Evolutionary conservation across 1,139 yeast genomes (phyloP).

Genomic region (Kodamaea sp.): DNA sequence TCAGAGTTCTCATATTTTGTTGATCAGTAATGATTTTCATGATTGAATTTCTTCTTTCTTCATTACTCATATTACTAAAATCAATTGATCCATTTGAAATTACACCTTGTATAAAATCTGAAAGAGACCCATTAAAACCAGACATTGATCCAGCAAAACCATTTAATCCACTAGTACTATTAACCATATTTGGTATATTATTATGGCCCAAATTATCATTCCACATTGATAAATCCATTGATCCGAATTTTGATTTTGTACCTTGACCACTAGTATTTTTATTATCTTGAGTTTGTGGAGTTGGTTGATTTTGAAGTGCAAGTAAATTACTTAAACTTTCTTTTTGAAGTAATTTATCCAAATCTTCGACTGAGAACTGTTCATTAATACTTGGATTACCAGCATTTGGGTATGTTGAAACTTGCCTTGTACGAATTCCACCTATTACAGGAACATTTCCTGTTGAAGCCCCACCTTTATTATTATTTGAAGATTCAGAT

Average conservation of each 20-base stretch:
- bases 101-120: conserved; percentile 35
- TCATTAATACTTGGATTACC: conserved; percentile 15
- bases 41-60: conserved; percentile 43
- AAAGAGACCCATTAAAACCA: conserved; percentile 34
- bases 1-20: conserved; percentile 18
- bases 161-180: conserved; percentile 13
- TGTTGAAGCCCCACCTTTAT: conserved; percentile 11
- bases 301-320: conserved; percentile 14
- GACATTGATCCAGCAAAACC: conserved; percentile 25
- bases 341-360: conserved; percentile 42
- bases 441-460: conserved; percentile 13
- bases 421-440: conserved; percentile 11
- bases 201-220: conserved; percentile 11
- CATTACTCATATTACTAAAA: conserved; percentile 39
- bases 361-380: conserved; percentile 34
- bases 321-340: conserved; percentile 38
- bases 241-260: conserved; percentile 22
- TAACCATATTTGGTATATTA: conserved; percentile 5
- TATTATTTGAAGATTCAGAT: conserved; percentile 18
- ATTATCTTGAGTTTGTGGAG: conserved; percentile 7
- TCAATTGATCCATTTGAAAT: conserved; percentile 40
- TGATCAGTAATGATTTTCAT: conserved; percentile 37
- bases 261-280: conserved; percentile 5
- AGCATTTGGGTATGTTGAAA: conserved; percentile 11
- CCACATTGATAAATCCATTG: conserved; percentile 29